Percentiles rank a stretch among this genome's conserved stretches.
These are phyloP conservation scores for Diaporthe sp. DNA, from an alignment of 2,329 filamentous ascomycete species.

Conservation along the genomic window DNA sequence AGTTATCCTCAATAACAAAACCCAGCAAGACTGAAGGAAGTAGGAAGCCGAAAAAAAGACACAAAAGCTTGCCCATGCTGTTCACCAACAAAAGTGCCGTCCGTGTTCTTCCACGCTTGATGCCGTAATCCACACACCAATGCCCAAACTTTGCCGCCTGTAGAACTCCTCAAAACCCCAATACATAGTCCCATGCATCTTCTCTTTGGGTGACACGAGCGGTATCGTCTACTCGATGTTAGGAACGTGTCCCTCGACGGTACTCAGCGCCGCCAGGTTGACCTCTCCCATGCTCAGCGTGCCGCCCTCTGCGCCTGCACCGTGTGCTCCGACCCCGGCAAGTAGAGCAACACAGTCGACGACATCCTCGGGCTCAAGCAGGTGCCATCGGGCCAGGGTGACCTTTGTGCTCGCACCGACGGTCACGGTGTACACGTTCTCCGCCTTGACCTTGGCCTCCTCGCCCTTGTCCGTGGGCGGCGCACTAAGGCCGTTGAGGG, in stretches of 20 bases:
- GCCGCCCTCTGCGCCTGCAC: conserved; percentile 48
- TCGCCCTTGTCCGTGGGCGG: conserved; percentile 62
- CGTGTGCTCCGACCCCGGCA: conserved; percentile 57
- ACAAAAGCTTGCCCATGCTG: conserved; percentile 13
- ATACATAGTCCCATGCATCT: neutral
- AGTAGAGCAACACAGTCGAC: conserved; percentile 76
- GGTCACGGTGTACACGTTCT: conserved; percentile 90
- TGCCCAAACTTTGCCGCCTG: neutral
- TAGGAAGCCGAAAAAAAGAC: neutral
- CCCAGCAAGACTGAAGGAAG: neutral
- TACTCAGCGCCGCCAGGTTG: conserved; percentile 68
- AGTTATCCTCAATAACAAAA: neutral
- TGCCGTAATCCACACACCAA: conserved; percentile 15
- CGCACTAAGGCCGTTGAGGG: conserved; percentile 72
- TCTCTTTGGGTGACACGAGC: neutral
- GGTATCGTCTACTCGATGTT: neutral
- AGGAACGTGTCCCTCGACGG: conserved; percentile 67
- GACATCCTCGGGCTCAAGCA: conserved; percentile 90
- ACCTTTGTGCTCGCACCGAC: conserved; percentile 94
- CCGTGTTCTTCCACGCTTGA: neutral
- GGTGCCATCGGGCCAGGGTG: conserved; percentile 90
- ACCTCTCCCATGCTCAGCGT: conserved; percentile 63
- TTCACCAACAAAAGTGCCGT: conserved; percentile 12
- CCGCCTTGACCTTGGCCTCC: conserved; percentile 69
- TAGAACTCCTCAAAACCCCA: conserved; percentile 18